Evolutionary conservation across 2,329 filamentous ascomycete genomes (phyloP).

Genomic region (Sporothrix globosa): DNA sequence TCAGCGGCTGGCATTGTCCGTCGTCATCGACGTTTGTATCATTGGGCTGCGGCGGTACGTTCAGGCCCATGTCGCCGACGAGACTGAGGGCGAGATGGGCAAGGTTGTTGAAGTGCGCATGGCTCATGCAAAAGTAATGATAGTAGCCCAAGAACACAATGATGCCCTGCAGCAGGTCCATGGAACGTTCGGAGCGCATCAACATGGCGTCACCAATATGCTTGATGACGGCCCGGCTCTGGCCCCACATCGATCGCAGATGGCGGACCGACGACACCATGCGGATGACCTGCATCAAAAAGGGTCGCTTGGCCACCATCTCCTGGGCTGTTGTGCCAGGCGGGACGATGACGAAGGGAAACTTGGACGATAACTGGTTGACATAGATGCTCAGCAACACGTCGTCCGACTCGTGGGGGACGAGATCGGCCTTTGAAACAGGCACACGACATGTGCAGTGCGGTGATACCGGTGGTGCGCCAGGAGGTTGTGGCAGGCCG

Average conservation of each 20-base stretch:
- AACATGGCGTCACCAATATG: conserved; percentile 22
- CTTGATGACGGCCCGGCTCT: conserved; percentile 22
- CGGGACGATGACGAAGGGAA: conserved; percentile 23
- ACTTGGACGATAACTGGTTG: conserved; percentile 5
- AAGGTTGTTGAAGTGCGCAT: conserved; percentile 21
- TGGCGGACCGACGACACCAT: conserved; percentile 21
- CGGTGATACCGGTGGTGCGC: neutral
- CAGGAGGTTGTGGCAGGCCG: neutral
- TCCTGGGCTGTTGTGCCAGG: conserved; percentile 1
- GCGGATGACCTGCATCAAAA: conserved; percentile 21
- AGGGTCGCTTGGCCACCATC: neutral
- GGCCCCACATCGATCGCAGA: conserved; percentile 20
- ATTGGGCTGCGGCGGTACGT: neutral
- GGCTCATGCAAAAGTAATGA: conserved; percentile 24
- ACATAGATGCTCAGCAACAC: conserved; percentile 1
- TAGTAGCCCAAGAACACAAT: conserved; percentile 15
- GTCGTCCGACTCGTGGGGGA: neutral
- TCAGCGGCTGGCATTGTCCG: neutral
- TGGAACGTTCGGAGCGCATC: conserved; percentile 14
- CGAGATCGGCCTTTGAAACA: neutral
- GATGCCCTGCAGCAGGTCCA: conserved; percentile 22
- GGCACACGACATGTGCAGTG: conserved; percentile 16
- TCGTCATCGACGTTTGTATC: neutral
- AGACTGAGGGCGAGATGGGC: conserved; percentile 9
- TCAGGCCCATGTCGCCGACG: conserved; percentile 17